A percentile compares a stretch with the other conserved stretches of the same genome.
Evolutionary conservation across 192 early-diverging fungal species (phyloP).

Genomic region (Coemansia brasiliensis): DNA sequence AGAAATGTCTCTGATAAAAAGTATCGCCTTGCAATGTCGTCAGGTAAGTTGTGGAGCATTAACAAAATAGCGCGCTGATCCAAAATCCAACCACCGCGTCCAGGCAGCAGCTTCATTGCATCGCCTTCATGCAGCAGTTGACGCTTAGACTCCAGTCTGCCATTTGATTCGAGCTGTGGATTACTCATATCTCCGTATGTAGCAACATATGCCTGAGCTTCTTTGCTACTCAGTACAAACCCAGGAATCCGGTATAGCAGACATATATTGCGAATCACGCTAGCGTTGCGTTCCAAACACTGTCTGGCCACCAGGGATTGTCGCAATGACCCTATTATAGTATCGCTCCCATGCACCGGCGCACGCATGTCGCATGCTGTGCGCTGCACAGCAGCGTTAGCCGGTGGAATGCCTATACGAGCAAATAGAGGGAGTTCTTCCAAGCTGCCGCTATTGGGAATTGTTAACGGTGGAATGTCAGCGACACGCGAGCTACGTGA

Average conservation of each 20-base stretch:
- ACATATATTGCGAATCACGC: slow-evolving; percentile 48
- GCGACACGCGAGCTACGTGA: neutral
- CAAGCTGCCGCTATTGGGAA: neutral
- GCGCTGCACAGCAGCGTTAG: slow-evolving; percentile 1
- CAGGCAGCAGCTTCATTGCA: neutral
- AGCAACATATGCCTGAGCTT: slow-evolving; percentile 8
- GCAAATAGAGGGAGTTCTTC: slow-evolving; percentile 46
- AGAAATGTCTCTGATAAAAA: slow-evolving; percentile 53
- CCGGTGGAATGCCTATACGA: slow-evolving; percentile 43
- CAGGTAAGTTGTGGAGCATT: slow-evolving; percentile 46
- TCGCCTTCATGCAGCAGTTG: slow-evolving; percentile 18
- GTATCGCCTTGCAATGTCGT: slow-evolving; percentile 40
- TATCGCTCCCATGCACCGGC: neutral
- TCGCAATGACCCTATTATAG: slow-evolving; percentile 34
- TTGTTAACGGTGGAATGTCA: neutral
- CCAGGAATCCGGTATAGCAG: slow-evolving; percentile 38
- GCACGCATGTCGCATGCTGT: slow-evolving; percentile 33
- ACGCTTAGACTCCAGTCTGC: slow-evolving; percentile 13
- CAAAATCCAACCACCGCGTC: slow-evolving; percentile 27
- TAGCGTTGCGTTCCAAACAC: slow-evolving; percentile 49
- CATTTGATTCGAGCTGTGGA: neutral
- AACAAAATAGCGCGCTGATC: slow-evolving; percentile 39
- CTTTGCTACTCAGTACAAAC: slow-evolving; percentile 24
- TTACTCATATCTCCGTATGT: neutral
- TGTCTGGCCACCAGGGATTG: slow-evolving; percentile 39